Evolutionary conservation across 2,329 filamentous ascomycete genomes (phyloP), one percentile per base, ranked within the genome.

Genomic region (Rhexocercosporidium sp.): DNA sequence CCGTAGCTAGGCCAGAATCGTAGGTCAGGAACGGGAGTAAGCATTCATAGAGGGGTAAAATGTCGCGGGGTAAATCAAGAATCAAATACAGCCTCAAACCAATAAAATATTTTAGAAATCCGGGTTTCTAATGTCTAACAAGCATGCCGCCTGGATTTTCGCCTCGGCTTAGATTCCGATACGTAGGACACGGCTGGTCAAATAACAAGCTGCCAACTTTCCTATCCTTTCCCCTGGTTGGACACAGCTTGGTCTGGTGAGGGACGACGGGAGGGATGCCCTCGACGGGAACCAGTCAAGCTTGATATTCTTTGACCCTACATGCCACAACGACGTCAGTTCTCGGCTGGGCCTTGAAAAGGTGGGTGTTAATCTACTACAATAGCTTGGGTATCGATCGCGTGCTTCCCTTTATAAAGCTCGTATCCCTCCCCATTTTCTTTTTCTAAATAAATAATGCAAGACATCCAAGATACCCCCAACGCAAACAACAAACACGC

Each of bases 271-370:
- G 1, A 39, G n/a, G n/a, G 29, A 39, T 31, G 14, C 8, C 39
- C 44, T 31, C 16, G 25, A 44, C 56, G 25, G 25, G 22, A 29
- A 31, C 37, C 34, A 41, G 56, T 59, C 56, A 39, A 57, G 31
- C 37, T 27, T 41, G 31, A 46, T 27, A 29, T 20, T 18, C 8
- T 16, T 12, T 14, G 6, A n/a, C 18, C 29, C 31, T 29, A 34
- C 51, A 27, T 37, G n/a, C 16, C 51, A 59, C 56, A 59, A 59
- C 56, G 56, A 59, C 56, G 56, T 59, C 56, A 59, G 56, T 29
- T 46, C 1, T 29, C n/a, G 16, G n/a, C 54, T 41, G 34, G 22
- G 54, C 54, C 54, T 41, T 41, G 54, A 59, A 27, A 27, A 14
- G 9, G 54, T 37, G n/a, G 29, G 18, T 37, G 18, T 18, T 18